These are phyloP conservation scores for Leishmania amazonensis DNA, from an alignment of 208 protist genomes.

Conservation along the genomic window DNA sequence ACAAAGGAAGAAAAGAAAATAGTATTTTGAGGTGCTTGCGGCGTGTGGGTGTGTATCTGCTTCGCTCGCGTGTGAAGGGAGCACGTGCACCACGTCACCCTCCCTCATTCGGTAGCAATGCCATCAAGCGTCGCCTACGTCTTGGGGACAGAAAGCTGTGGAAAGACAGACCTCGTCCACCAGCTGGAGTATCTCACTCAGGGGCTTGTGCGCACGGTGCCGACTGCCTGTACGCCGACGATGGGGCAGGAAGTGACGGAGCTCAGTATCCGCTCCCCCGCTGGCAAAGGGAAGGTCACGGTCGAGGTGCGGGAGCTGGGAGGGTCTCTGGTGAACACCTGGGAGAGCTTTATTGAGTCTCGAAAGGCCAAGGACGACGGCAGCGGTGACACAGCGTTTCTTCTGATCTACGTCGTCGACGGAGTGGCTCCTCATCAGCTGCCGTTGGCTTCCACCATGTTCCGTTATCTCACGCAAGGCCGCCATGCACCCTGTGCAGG, in stretches of 20 bases:
- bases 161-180: constrained; percentile 75
- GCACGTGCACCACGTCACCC: not conserved
- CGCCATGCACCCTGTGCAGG: constrained; percentile 36
- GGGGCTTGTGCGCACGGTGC: constrained; percentile 27
- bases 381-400: constrained; percentile 12
- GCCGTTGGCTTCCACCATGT: constrained; percentile 38
- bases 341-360: constrained; percentile 68
- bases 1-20: not conserved
- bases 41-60: not conserved
- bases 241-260: constrained; percentile 67
- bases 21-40: not conserved
- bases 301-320: constrained; percentile 74
- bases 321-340: constrained; percentile 51
- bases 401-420: constrained; percentile 77
- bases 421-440: constrained; percentile 63
- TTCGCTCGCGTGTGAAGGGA: not conserved
- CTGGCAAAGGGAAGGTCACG: constrained; percentile 12
- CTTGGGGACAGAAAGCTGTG: constrained; percentile 59
- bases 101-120: constrained; percentile 9
- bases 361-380: constrained; percentile 30
- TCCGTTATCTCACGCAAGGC: constrained; percentile 37
- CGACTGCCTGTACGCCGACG: constrained; percentile 46
- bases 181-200: constrained; percentile 48
- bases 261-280: constrained; percentile 26
- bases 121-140: constrained; percentile 47